Percentiles rank a stretch among this genome's conserved stretches.
Conservation (phyloP, 257 asterid genomes). For the Cynanchum wilfordii region DNA sequence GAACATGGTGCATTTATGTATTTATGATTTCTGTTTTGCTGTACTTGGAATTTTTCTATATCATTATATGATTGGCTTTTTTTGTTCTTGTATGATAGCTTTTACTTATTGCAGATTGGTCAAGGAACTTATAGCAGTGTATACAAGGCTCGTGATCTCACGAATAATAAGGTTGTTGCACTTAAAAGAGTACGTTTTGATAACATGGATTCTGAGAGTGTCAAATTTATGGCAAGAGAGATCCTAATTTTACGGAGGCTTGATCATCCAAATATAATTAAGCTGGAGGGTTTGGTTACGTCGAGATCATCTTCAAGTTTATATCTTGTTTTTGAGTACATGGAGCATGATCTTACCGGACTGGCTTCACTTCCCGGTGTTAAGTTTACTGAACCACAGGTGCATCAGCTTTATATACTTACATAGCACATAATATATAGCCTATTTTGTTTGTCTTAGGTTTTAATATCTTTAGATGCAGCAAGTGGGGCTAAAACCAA, state of each 20-base stretch:
- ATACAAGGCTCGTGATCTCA: constrained; percentile 75
- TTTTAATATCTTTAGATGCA: background rate
- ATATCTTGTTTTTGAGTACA: constrained; percentile 81
- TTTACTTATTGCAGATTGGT: constrained; percentile 73
- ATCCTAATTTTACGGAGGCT: constrained; percentile 73
- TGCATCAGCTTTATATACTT: constrained; percentile 10
- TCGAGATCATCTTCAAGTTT: constrained; percentile 69
- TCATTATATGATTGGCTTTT: constrained; percentile 21
- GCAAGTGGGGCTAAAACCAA: background rate
- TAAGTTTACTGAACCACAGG: constrained; percentile 87
- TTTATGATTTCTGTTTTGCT: background rate
- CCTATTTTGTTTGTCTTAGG: background rate
- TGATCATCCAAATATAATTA: constrained; percentile 82
- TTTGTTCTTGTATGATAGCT: constrained; percentile 39
- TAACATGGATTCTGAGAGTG: constrained; percentile 83
- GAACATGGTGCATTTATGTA: background rate
- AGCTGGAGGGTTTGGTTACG: constrained; percentile 78
- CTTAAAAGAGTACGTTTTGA: constrained; percentile 87
- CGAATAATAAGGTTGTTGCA: constrained; percentile 54
- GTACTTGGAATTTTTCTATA: constrained; percentile 4
- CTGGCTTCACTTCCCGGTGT: constrained; percentile 72
- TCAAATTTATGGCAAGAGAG: constrained; percentile 96
- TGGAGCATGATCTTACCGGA: constrained; percentile 96
- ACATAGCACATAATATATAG: background rate
- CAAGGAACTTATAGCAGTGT: constrained; percentile 97